Base-by-base conservation (phyloP, 495 filamentous ascomycete genomes). In the Hypoxylon fuscum region DNA sequence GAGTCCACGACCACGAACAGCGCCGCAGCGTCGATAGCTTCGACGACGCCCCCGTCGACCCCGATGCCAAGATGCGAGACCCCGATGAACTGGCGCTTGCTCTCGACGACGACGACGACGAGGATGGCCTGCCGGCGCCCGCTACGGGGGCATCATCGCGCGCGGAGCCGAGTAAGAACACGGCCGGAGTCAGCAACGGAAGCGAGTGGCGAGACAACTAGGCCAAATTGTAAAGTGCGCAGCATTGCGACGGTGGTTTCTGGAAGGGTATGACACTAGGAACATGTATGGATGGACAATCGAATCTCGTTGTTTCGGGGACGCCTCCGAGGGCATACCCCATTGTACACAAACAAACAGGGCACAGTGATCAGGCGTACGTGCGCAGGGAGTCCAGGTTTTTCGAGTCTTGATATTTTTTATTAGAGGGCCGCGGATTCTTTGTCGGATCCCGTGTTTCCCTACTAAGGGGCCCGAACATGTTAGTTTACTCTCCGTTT, bases 61-160 rank as follows among this genome's bases (percentile, higher is more conserved):
- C 80, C 2, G 81, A 84, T 70, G 83, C 83, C 2, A 81, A 75
- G 72, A 82, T 85, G 81, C 74, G 73, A 45, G 83, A 85, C 63
- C 83, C 83, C 12, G 83, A 85, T 62, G 83, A 85, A 66, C 65
- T 85, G 46, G 82, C 81, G 5, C 68, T 72, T 21, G 79, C 73
- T 11, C 69, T 84, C 44, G 77, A 83, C n/a, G 80, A 84, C 31
- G 76, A 78, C 4, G 78, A 79, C 0, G 76, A 77, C 15, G 76
- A 76, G n/a, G 74, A 74, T 12, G 55, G 63, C 8, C 23, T 64
- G 2, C 55, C 55, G 20, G 40, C 21, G 32, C 45, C 41, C n/a
- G 34, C 55, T 15, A 31, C 65, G 14, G 59, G 47, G 23, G 35
- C 56, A 27, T 50, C 64, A 14, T 35, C 55, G 17, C 50, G 25